Evolutionary conservation across 495 filamentous ascomycete species (phyloP), one percentile per base, ranked within the genome.

Genomic region (Xylaria intraflava): DNA sequence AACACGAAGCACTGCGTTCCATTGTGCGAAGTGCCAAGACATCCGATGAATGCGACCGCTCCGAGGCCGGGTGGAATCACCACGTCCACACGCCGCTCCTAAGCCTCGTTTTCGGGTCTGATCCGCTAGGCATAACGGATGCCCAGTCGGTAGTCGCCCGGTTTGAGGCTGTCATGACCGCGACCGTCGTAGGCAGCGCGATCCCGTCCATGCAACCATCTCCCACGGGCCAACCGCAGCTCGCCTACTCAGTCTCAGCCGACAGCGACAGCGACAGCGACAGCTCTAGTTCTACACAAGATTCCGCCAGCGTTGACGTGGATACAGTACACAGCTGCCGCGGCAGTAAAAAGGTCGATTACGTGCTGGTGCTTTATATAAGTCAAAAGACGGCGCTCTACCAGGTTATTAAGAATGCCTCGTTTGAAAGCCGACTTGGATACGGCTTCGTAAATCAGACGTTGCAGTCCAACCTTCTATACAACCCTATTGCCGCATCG

Each of bases 391-490:
- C 8, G 3, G 1, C 46, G 1, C 31, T 49, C 1, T 12, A 3
- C 6, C 19, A 29, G n/a, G 43, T 22, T 9, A 14, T 49, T 7
- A n/a, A n/a, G n/a, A n/a, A n/a, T n/a, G n/a, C n/a, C n/a, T n/a
- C n/a, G n/a, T n/a, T n/a, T n/a, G n/a, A n/a, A n/a, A n/a, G n/a
- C n/a, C n/a, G n/a, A n/a, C n/a, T n/a, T n/a, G n/a, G n/a, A n/a
- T n/a, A n/a, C n/a, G n/a, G n/a, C n/a, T 31, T 36, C 20, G 19
- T 49, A 9, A 49, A 49, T 12, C 46, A 49, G 20, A 49, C 46
- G 2, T 23, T 20, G 19, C 38, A 49, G 7, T 14, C 2, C 5
- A 16, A 29, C 19, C 5, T 49, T 1, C 10, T 20, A 16, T 19
- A 3, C 3, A 23, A 9, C 14, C 46, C 30, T 8, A 49, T 49